Base-by-base conservation (phyloP, 768 basidiomycete genomes). In the Pleurotus tuber-regium region DNA sequence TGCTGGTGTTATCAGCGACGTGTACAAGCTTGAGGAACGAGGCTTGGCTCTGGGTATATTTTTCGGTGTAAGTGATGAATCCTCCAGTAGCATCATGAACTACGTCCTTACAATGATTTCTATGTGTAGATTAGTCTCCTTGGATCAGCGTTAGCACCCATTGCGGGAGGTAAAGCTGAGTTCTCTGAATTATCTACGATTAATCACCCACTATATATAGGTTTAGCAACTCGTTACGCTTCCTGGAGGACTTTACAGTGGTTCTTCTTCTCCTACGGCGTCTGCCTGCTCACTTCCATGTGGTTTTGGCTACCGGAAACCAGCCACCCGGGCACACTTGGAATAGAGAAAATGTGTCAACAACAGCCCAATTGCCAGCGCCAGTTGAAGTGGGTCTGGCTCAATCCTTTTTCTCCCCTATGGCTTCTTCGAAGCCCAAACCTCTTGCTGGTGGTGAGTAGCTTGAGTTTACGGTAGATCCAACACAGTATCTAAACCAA, bases 161-260 rank as follows among this genome's bases (percentile, higher is more conserved):
- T 83, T 0, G 55, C 69, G 0, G 85, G 84, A 59, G 86, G 84
- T 69, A 46, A 54, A 43, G 21, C 42, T 10, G 43, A 5, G 11
- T 14, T 21, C 33, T 29, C 19, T 46, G 28, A 18, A 24, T 51
- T 43, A 50, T 30, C 16, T 33, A 43, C 4, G 33, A 11, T 25
- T 24, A n/a, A 35, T 38, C 10, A 23, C 50, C 59, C 61, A n/a
- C 9, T 44, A 52, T 50, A 35, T 23, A 24, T 40, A 79, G 81
- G 81, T 9, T 43, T 74, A 19, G 68, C 74, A 0, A 73, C 85
- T 0, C 70, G 83, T 46, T 86, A 84, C 55, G 73, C 73, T 30
- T 87, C 86, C 0, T 89, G 87, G 86, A 74, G 87, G 0, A 54
- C 71, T 3, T 76, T 85, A 61, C 85, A 89, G 59, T 59, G 65